phyloP scores from a whole-genome alignment of 371 early-diverging fungal genomes.

The Cokeromyces recurvatus region DNA sequence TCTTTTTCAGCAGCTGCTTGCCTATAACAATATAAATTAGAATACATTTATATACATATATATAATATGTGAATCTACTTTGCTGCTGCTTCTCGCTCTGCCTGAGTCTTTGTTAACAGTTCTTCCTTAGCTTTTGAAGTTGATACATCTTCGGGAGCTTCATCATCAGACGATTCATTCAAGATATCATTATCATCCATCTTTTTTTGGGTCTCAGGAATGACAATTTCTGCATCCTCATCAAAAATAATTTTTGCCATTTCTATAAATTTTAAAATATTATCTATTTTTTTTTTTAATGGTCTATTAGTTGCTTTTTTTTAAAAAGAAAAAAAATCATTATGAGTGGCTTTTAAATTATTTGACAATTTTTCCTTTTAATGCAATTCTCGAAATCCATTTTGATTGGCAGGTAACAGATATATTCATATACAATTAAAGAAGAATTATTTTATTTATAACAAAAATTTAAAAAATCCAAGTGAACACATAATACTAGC shows the following conservation, averaged over 20 bases:
- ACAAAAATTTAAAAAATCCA: too few species aligned
- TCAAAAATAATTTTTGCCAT: conserved; percentile 40
- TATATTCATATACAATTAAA: too few species aligned
- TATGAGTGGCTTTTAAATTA: too few species aligned
- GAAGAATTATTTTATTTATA: too few species aligned
- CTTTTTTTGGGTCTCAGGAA: conserved; percentile 20
- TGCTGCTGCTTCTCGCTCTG: conserved; percentile 36
- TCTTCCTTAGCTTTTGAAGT: conserved; percentile 27
- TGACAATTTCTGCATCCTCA: conserved; percentile 30
- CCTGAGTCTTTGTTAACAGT: conserved; percentile 19
- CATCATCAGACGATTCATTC: conserved; percentile 34
- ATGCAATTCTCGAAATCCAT: too few species aligned
- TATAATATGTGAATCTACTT: conserved; percentile 22
- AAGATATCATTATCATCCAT: conserved; percentile 9
- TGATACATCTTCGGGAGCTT: conserved; percentile 46
- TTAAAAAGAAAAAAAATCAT: too few species aligned
- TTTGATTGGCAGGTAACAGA: too few species aligned
- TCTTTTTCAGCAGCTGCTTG: conserved; percentile 32
- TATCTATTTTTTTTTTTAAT: too few species aligned
- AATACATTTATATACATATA: background rate
- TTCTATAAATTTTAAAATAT: too few species aligned
- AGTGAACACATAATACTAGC: too few species aligned
- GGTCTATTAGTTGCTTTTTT: too few species aligned
- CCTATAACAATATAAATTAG: conserved; percentile 12
- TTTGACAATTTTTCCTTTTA: too few species aligned